These are phyloP conservation scores for Trichoderma sp. DNA, from an alignment of 2,329 filamentous ascomycete species.

Conservation along the genomic window DNA sequence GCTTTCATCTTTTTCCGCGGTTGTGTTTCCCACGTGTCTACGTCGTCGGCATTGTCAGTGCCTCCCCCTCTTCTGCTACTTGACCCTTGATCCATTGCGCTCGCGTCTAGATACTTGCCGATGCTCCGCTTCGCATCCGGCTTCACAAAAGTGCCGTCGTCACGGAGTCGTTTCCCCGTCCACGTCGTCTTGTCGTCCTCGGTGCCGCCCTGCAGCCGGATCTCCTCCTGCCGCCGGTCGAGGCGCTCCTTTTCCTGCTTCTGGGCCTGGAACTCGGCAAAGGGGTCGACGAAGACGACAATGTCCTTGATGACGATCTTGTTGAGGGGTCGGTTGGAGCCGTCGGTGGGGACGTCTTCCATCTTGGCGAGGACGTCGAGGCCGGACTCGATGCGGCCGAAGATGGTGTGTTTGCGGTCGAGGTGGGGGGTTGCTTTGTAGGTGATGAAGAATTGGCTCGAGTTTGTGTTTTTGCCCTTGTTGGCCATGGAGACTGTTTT, in stretches of 20 bases:
- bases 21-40: conserved; percentile 61
- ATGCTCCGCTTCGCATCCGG: conserved; percentile 45
- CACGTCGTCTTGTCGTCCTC: conserved; percentile 91
- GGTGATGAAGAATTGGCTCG: conserved; percentile 89
- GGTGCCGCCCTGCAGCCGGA: conserved; percentile 63
- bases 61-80: conserved; percentile 40
- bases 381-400: conserved; percentile 79
- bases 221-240: conserved; percentile 58
- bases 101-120: conserved; percentile 79
- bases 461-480: conserved; percentile 97
- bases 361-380: conserved; percentile 68
- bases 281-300: conserved; percentile 87
- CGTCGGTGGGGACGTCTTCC: conserved; percentile 73
- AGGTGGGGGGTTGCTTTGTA: conserved; percentile 83
- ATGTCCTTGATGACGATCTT: conserved; percentile 81
- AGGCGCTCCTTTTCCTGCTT: conserved; percentile 60
- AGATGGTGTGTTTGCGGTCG: conserved; percentile 96
- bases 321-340: conserved; percentile 69
- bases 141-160: conserved; percentile 56
- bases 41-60: conserved; percentile 58
- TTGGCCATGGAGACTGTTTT: conserved; percentile 78
- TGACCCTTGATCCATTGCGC: conserved; percentile 35
- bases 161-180: conserved; percentile 87
- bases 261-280: conserved; percentile 85
- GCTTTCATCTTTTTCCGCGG: conserved; percentile 78